These are phyloP conservation scores for Hypoxylon fragiforme DNA, from an alignment of 495 filamentous ascomycete genomes.

Conservation along the genomic window DNA sequence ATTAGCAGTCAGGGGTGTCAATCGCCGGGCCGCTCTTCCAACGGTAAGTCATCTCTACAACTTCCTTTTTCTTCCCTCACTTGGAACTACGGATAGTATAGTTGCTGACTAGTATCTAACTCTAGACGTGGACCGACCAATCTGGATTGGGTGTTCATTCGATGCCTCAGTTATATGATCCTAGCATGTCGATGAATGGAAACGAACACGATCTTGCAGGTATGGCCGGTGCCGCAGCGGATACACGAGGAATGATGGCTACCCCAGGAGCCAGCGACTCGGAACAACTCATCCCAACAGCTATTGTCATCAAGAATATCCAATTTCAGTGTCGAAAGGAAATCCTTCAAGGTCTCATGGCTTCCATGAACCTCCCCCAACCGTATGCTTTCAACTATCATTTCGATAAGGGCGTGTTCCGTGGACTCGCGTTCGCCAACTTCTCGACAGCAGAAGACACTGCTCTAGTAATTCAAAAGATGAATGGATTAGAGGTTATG, in stretches of 20 bases:
- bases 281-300: slow-evolving; percentile 88
- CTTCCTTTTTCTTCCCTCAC: slow-evolving; percentile 29
- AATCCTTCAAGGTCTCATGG: slow-evolving; percentile 89
- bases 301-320: slow-evolving; percentile 99
- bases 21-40: slow-evolving; percentile 51
- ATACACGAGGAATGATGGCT: slow-evolving; percentile 38
- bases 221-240: slow-evolving; percentile 30
- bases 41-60: slow-evolving; percentile 52
- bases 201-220: slow-evolving; percentile 35
- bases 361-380: slow-evolving; percentile 82
- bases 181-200: slow-evolving; percentile 40
- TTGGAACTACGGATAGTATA: not conserved
- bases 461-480: slow-evolving; percentile 79
- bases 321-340: slow-evolving; percentile 98
- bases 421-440: slow-evolving; percentile 95
- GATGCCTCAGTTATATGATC: slow-evolving; percentile 42
- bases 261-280: slow-evolving; percentile 56
- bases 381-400: slow-evolving; percentile 99
- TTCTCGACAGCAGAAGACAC: slow-evolving; percentile 96
- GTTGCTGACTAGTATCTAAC: slow-evolving; percentile 2
- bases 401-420: slow-evolving; percentile 97
- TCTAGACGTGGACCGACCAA: slow-evolving; percentile 56
- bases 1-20: slow-evolving; percentile 44
- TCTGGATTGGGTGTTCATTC: slow-evolving; percentile 45
- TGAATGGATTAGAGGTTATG: slow-evolving; percentile 95